Evolutionary conservation across 345 rosid genomes (phyloP), one percentile per base, ranked within the genome.

Genomic region (Pelargonium nanum): DNA sequence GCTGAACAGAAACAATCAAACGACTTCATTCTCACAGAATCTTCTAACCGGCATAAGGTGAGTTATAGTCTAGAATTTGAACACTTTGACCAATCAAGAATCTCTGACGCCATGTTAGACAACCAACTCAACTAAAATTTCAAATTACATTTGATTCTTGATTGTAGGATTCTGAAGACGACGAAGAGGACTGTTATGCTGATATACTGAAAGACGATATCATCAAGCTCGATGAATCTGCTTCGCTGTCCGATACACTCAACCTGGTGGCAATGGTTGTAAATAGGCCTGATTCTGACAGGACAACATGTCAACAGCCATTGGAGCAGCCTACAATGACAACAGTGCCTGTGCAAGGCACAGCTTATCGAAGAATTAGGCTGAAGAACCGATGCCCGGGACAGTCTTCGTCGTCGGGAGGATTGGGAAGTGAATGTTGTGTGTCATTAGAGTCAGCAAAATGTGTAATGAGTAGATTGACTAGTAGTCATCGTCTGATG

Each of bases 171-270:
- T 58, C 55, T 0, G 77, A 15, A 10, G 45, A 66, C 9, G 72
- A 61, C 0, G 88, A 82, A 22, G 84, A 78, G 0, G 90, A 88
- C 60, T 80, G 70, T 40, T 91, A 65, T 45, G 90, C 93, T 5
- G 96, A 89, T 57, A 86, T 88, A 69, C 59, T 89, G 28, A 85
- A 88, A 5, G 93, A 88, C 55, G 98, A 89, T 58, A 89, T 89
- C 65, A 76, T 87, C 74, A 70, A 77, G 17, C 85, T 92, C 0
- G 95, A 89, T 10, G 85, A 83, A 48, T 24, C 71, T 26, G 52
- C n/a, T n/a, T n/a, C 67, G 2, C 21, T 67, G 25, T 56, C 59
- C 26, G 22, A 57, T 5, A 6, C 28, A 34, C 63, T 61, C 5
- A 53, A 40, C 7, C 19, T 20, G 15, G 63, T 19, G 34, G 68